Evolutionary conservation across 208 protist species (phyloP).

Genomic region (Trypanosoma lewisi): DNA sequence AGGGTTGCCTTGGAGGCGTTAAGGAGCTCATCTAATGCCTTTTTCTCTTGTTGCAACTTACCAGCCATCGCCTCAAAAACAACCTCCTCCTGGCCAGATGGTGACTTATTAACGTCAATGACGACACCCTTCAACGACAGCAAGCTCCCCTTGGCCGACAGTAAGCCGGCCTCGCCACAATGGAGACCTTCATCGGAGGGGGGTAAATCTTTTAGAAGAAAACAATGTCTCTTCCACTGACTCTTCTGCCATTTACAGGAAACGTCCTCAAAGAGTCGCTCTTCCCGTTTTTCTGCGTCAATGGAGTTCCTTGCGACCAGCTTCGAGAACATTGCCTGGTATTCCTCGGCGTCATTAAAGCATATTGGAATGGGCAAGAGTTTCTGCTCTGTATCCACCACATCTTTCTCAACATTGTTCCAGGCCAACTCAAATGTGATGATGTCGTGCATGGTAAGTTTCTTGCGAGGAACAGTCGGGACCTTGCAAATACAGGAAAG

Average conservation of each 20-base stretch:
- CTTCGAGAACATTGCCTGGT: slow-evolving; percentile 86
- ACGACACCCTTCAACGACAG: slow-evolving; percentile 25
- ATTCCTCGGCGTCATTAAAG: slow-evolving; percentile 93
- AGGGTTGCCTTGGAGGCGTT: slow-evolving; percentile 69
- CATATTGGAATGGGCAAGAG: slow-evolving; percentile 27
- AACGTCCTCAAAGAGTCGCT: slow-evolving; percentile 65
- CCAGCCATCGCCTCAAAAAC: slow-evolving; percentile 18
- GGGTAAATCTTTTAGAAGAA: slow-evolving; percentile 57
- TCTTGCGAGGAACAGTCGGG: slow-evolving; percentile 16
- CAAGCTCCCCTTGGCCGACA: slow-evolving; percentile 51
- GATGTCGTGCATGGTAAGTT: slow-evolving; percentile 82
- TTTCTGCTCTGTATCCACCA: slow-evolving; percentile 34
- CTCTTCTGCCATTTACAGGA: slow-evolving; percentile 86
- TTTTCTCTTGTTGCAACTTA: background rate
- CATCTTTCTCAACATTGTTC: slow-evolving; percentile 64
- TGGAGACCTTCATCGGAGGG: slow-evolving; percentile 80
- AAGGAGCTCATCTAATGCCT: slow-evolving; percentile 90
- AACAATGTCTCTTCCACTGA: slow-evolving; percentile 60
- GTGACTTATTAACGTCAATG: slow-evolving; percentile 9
- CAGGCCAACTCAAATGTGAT: slow-evolving; percentile 91
- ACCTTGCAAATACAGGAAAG: slow-evolving; percentile 81
- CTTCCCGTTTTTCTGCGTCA: slow-evolving; percentile 89
- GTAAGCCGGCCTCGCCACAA: slow-evolving; percentile 85
- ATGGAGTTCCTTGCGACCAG: slow-evolving; percentile 93
- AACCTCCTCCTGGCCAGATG: slow-evolving; percentile 24